Percentiles rank a stretch among this genome's conserved stretches.
Evolutionary conservation across 148 eudicot genomes (phyloP).

Genomic region (Mesembryanthemum crystallinum): DNA sequence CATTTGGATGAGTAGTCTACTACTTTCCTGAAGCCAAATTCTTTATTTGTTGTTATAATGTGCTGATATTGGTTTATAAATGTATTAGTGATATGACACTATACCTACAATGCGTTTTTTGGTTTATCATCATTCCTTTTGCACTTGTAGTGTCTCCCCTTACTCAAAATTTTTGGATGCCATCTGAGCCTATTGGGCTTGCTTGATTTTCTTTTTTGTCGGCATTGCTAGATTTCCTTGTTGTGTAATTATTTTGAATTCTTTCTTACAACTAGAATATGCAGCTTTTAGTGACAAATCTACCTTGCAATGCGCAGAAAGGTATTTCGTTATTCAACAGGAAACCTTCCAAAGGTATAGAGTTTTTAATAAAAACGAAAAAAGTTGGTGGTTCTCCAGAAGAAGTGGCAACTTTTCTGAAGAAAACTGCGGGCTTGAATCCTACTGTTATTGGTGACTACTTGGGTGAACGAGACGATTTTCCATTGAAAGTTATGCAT

Average conservation of each 20-base stretch:
- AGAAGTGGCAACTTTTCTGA: conserved; percentile 75
- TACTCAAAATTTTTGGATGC: background rate
- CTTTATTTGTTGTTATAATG: background rate
- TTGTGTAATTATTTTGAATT: background rate
- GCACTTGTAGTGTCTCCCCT: background rate
- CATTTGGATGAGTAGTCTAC: background rate
- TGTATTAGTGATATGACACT: background rate
- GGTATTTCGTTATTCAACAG: conserved; percentile 85
- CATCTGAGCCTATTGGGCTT: background rate
- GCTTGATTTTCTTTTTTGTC: background rate
- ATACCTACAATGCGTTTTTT: background rate
- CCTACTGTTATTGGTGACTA: conserved; percentile 90
- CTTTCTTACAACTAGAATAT: background rate
- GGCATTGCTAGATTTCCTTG: background rate
- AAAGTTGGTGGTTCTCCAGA: conserved; percentile 80
- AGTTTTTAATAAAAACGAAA: conserved; percentile 70
- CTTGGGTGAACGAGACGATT: conserved; percentile 94
- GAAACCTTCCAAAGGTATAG: conserved; percentile 94
- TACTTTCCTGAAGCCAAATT: background rate
- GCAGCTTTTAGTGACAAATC: conserved; percentile 16
- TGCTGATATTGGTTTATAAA: background rate
- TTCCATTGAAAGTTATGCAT: conserved; percentile 93
- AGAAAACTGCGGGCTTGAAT: conserved; percentile 81
- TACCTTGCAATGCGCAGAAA: conserved; percentile 62
- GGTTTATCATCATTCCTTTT: background rate